A percentile compares a stretch with the other conserved stretches of the same genome.
Evolutionary conservation across 169 alveolate species (phyloP).

Genomic region (Babesia ovis): DNA sequence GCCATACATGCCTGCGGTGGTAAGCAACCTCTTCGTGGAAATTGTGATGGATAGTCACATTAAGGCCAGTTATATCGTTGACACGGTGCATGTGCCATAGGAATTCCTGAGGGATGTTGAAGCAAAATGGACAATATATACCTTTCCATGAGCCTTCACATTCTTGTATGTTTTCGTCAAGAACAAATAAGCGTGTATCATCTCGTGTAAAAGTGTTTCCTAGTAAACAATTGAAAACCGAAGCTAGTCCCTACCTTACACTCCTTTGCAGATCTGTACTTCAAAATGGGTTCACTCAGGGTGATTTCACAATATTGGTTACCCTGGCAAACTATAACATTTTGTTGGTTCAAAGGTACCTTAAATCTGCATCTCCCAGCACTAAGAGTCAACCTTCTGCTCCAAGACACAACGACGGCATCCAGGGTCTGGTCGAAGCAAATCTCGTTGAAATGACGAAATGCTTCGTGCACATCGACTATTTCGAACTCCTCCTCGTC

Average conservation of each 20-base stretch:
- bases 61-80: constrained; percentile 86
- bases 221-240: constrained; percentile 1
- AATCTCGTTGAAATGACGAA: constrained; percentile 76
- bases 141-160: constrained; percentile 89
- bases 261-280: constrained; percentile 87
- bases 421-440: constrained; percentile 81
- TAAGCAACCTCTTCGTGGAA: constrained; percentile 91
- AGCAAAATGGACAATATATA: constrained; percentile 4
- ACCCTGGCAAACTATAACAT: constrained; percentile 28
- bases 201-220: constrained; percentile 94
- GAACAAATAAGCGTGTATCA: constrained; percentile 94
- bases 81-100: constrained; percentile 85
- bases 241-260: constrained; percentile 59
- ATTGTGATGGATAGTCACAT: constrained; percentile 88
- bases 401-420: constrained; percentile 86
- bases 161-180: constrained; percentile 75
- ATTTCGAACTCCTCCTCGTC: constrained; percentile 63
- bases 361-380: constrained; percentile 88
- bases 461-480: constrained; percentile 81
- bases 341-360: constrained; percentile 22
- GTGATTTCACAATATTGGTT: constrained; percentile 87
- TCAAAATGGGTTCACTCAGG: constrained; percentile 89
- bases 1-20: constrained; percentile 90
- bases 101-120: constrained; percentile 76
- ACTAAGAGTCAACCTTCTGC: constrained; percentile 88